Evolutionary conservation across 306 rosid genomes (phyloP).

Genomic region (Lablab purpureus): DNA sequence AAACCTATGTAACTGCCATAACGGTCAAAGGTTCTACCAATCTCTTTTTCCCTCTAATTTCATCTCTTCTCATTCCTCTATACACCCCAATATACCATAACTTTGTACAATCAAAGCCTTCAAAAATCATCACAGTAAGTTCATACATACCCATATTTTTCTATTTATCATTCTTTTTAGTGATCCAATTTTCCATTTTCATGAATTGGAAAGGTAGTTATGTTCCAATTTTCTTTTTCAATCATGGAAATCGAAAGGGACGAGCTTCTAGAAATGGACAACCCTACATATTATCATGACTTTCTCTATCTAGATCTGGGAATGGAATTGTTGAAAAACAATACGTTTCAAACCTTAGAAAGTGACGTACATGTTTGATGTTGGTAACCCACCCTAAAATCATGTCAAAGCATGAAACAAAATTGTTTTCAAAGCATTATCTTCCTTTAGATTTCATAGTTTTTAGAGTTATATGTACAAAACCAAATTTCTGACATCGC

Average conservation of each 20-base stretch:
- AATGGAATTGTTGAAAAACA: not conserved
- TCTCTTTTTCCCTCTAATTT: slow-evolving; percentile 14
- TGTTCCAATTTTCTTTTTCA: not conserved
- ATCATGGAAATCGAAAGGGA: slow-evolving; percentile 4
- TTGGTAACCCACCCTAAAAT: not conserved
- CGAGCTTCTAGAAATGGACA: not conserved
- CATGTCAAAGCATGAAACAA: too few relatives aligned
- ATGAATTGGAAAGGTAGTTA: not conserved
- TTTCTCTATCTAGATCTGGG: not conserved
- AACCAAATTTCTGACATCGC: not conserved
- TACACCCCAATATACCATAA: slow-evolving; percentile 13
- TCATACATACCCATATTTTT: not conserved
- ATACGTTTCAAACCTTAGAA: not conserved
- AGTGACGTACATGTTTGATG: not conserved
- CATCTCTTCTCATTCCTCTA: slow-evolving; percentile 11
- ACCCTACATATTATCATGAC: not conserved
- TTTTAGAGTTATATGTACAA: not conserved
- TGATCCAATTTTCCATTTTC: slow-evolving; percentile 4
- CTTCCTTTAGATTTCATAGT: slow-evolving; percentile 3
- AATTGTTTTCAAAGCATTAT: slow-evolving; percentile 1
- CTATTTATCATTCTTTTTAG: not conserved
- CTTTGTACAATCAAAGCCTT: slow-evolving; percentile 23
- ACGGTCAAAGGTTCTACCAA: slow-evolving; percentile 36
- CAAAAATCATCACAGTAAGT: slow-evolving; percentile 36
- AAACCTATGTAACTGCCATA: slow-evolving; percentile 52